Base-by-base conservation (phyloP, 2,329 filamentous ascomycete genomes). In the Aspergillus quadrilineatus region DNA sequence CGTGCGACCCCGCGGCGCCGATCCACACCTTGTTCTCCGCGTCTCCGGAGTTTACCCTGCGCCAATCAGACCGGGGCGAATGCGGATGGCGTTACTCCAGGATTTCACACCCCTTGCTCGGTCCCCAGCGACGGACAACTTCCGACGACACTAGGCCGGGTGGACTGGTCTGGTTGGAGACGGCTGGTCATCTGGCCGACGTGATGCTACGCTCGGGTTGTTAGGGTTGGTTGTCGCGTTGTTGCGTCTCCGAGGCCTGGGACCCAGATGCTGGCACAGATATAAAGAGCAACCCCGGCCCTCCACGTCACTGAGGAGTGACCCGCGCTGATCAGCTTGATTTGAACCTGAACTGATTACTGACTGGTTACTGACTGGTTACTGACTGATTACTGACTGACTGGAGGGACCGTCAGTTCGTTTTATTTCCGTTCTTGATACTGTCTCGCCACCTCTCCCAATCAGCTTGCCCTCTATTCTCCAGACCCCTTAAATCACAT, bases 91-190 rank as follows among this genome's bases (percentile, higher is more conserved):
- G 37, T 51, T 34, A 4, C 22, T 22, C 39, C 48, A 43, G 37
- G 37, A 15, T 32, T 32, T 2, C 15, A 17, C n/a, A n/a, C n/a
- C 39, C 39, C 39, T 15, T 42, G 39, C 39, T 14, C 29, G 15
- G 14, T 14, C 32, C 6, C 22, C 47, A 37, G 36, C 14, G 47
- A 32, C 48, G 48, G 48, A 43, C 48, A 51, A 51, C 48, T 51
- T 51, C 48, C 48, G 48, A 41, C 14, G 34, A 14, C 10, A 14
- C 10, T 14, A 10, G 30, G 30, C 30, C 30, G 30, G 32, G 7
- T 34, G 10, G 32, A 34, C 10, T 37, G 34, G 34, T 15, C 34
- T 22, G 14, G 9, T 14, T 37, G 34, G 5, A 12, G 4, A 37
- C 34, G 34, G 32, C 10, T 8, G 32, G 32, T 34, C 7, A 12